Base-by-base conservation (phyloP, 352 stramenopile species). In the Phytophthora tubulina region DNA sequence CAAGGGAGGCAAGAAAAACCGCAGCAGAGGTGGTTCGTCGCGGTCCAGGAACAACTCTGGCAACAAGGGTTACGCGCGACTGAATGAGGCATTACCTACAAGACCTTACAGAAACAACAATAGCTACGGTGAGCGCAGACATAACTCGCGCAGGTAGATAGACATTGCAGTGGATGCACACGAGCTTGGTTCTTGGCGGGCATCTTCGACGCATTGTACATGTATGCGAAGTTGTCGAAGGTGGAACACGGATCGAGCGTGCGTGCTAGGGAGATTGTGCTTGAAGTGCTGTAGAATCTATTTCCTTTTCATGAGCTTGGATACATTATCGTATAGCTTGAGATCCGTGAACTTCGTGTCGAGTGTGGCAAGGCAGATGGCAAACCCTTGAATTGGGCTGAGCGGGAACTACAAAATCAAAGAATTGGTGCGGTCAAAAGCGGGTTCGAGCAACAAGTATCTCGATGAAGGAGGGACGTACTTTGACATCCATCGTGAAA, bases 401-500 rank as follows among this genome's bases (percentile, higher is more conserved):
- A 98, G 73, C 33, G 90, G 92, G 53, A 93, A 87, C 68, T 90
- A 70, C 39, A 83, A 74, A 61, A 17, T 41, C 8, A 48, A 45
- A 58, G 31, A 36, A 14, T 11, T 7, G 3, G 27, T 36, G 42
- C n/a, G 15, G 27, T 35, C n/a, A 15, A 14, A 50, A 3, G 15
- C 30, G 49, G 3, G 0, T 52, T 52, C 4, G 46, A 3, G 15
- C 3, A 32, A 13, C 17, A 4, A 51, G 46, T 3, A 2, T 52
- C 2, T 52, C 21, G 17, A n/a, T 42, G 41, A 50, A 61, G 44
- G 7, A 35, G 15, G 45, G 3, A 36, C 15, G 82, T 81, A 76
- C 78, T 75, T 82, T 76, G 73, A 98, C 87, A 70, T 99, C 96
- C 90, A 98, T 97, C 2, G 88, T 97, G 76, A 99, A 99, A 7